Evolutionary conservation across 495 filamentous ascomycete species (phyloP).

Genomic region (Penicillium macrosclerotiorum): DNA sequence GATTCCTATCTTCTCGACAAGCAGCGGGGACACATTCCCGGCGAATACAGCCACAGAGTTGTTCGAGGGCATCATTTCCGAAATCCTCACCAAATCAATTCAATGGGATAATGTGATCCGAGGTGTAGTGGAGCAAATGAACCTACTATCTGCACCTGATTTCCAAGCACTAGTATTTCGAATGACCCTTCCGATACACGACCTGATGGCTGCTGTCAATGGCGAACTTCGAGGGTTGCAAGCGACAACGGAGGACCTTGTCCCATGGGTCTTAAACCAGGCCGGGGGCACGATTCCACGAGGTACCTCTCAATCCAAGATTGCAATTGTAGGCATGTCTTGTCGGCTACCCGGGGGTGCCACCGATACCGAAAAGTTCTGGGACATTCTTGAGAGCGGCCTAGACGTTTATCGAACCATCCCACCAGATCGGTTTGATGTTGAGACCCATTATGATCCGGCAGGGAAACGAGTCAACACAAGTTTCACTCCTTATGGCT

Average conservation of each 20-base stretch:
- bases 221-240: no score
- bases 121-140: slow-evolving; percentile 6
- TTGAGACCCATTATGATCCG: slow-evolving; percentile 41
- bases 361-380: slow-evolving; percentile 33
- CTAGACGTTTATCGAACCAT: slow-evolving; percentile 36
- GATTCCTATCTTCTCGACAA: background rate
- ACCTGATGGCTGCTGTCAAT: background rate
- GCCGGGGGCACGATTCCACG: background rate
- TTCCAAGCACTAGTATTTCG: slow-evolving; percentile 1
- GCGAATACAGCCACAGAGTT: slow-evolving; percentile 7
- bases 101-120: slow-evolving; percentile 25
- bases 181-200: background rate
- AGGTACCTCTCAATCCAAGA: slow-evolving; percentile 20
- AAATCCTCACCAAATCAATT: slow-evolving; percentile 31
- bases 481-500: slow-evolving; percentile 31
- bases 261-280: background rate
- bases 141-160: slow-evolving; percentile 1
- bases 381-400: slow-evolving; percentile 40
- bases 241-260: slow-evolving; percentile 5
- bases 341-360: slow-evolving; percentile 38
- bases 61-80: slow-evolving; percentile 26
- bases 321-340: slow-evolving; percentile 45
- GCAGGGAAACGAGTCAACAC: slow-evolving; percentile 36
- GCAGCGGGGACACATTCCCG: background rate
- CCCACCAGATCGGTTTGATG: slow-evolving; percentile 43